A percentile compares a stretch with the other conserved stretches of the same genome.
phyloP scores from a whole-genome alignment of 768 basidiomycete species.

The Albatrellus ellisii region DNA sequence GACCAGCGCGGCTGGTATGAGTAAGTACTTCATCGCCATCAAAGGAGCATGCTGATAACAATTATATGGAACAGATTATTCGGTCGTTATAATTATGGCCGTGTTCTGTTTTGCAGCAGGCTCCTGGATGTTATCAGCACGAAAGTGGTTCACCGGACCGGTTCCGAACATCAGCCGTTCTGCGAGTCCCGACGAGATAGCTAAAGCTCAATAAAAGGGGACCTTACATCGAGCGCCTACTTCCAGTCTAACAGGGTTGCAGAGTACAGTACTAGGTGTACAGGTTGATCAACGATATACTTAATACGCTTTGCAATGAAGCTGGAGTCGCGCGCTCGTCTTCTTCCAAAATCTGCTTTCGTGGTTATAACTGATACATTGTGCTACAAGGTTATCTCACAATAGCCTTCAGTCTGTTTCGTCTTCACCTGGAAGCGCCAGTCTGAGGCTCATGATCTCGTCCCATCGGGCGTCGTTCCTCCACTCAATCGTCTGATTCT shows the following conservation, averaged over 20 bases:
- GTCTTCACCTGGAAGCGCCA: conserved; percentile 20
- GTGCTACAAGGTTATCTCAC: too few relatives aligned
- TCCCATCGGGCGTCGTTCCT: conserved; percentile 41
- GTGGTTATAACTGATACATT: too few relatives aligned
- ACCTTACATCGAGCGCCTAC: too few relatives aligned
- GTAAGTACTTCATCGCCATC: conserved; percentile 6
- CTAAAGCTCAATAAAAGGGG: not conserved
- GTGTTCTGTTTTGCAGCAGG: conserved; percentile 52
- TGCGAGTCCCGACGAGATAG: conserved; percentile 4
- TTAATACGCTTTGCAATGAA: too few relatives aligned
- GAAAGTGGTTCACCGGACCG: conserved; percentile 60
- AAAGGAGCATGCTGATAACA: not conserved
- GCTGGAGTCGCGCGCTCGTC: too few relatives aligned
- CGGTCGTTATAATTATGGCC: conserved; percentile 48
- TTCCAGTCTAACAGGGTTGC: too few relatives aligned
- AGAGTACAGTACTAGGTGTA: not conserved
- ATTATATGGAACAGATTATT: conserved; percentile 35
- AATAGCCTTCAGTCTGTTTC: conserved; percentile 12
- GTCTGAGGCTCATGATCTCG: conserved; percentile 27
- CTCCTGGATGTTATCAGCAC: conserved; percentile 57
- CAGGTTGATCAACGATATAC: too few relatives aligned
- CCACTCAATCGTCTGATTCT: conserved; percentile 43
- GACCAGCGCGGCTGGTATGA: conserved; percentile 8
- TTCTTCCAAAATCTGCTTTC: too few relatives aligned
- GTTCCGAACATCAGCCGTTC: conserved; percentile 26